Percentiles rank a stretch among this genome's conserved stretches.
phyloP scores from a whole-genome alignment of 257 asterid species.

The Solanum boliviense region DNA sequence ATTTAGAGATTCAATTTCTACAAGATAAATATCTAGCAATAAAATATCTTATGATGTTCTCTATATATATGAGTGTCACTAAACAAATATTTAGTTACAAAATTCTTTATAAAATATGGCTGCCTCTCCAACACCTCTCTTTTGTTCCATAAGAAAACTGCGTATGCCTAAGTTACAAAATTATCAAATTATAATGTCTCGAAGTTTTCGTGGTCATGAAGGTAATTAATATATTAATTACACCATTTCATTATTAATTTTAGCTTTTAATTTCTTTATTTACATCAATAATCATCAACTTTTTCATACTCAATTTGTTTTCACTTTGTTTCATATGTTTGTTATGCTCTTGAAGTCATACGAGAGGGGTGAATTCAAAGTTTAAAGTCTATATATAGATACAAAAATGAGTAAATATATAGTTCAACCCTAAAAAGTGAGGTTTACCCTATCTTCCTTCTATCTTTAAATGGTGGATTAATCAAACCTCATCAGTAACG shows the following conservation, averaged over 20 bases:
- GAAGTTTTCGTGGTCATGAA: constrained; percentile 16
- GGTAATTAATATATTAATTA: constrained; percentile 6
- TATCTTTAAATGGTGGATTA: not conserved
- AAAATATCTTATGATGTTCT: not conserved
- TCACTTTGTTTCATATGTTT: not conserved
- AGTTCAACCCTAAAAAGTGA: too few relatives aligned
- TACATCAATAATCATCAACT: not conserved
- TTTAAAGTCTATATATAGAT: too few relatives aligned
- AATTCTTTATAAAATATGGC: constrained; percentile 3
- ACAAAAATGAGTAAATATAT: too few relatives aligned
- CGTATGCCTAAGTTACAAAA: constrained; percentile 12
- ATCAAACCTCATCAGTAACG: not conserved
- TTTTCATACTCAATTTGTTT: not conserved
- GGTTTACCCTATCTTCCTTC: too few relatives aligned
- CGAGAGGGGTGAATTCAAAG: too few relatives aligned
- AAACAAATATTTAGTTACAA: not conserved
- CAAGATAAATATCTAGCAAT: not conserved
- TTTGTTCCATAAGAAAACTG: constrained; percentile 1
- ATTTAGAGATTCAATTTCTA: not conserved
- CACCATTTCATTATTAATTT: not conserved
- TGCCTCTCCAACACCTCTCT: constrained; percentile 1
- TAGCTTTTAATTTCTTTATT: not conserved
- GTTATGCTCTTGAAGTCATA: not conserved
- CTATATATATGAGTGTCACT: not conserved
- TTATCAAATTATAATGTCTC: constrained; percentile 19